Conservation (phyloP, 225 moss, liverwort and hornwort species). For the Pleurozium schreberi region DNA sequence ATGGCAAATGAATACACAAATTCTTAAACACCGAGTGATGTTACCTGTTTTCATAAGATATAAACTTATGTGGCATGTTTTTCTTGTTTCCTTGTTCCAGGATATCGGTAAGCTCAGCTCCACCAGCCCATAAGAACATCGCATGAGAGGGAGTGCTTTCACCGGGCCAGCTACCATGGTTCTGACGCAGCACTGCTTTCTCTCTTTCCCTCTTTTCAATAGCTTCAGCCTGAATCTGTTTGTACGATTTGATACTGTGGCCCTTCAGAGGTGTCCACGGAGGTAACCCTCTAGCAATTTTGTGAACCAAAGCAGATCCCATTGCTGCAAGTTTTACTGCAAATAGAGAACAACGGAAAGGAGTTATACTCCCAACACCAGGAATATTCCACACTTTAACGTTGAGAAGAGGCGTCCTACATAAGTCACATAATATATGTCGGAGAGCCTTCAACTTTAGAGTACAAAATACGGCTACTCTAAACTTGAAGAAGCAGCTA, state of each 20-base stretch:
- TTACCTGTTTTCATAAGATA: constrained; percentile 58
- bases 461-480: neutral
- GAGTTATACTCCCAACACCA: neutral
- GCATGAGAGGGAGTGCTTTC: constrained; percentile 76
- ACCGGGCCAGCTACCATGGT: constrained; percentile 78
- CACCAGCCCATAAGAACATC: constrained; percentile 91
- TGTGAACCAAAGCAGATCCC: constrained; percentile 85
- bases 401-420: neutral
- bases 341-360: neutral
- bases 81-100: constrained; percentile 51
- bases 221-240: constrained; percentile 82
- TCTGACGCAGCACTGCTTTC: constrained; percentile 76
- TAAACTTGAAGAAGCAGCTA: neutral
- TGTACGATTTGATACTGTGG: constrained; percentile 80
- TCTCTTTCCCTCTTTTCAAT: constrained; percentile 90
- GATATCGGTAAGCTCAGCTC: constrained; percentile 68
- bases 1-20: neutral
- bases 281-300: constrained; percentile 64
- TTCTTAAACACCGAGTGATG: neutral
- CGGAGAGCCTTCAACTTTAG: neutral
- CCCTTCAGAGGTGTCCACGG: constrained; percentile 84
- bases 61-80: constrained; percentile 66
- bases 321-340: constrained; percentile 71
- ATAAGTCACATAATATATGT: neutral
- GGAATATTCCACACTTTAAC: neutral